A percentile compares a stretch with the other conserved stretches of the same genome.
These are phyloP conservation scores for Lichtheimia corymbifera DNA, from an alignment of 371 early-diverging fungal genomes.

Conservation along the genomic window DNA sequence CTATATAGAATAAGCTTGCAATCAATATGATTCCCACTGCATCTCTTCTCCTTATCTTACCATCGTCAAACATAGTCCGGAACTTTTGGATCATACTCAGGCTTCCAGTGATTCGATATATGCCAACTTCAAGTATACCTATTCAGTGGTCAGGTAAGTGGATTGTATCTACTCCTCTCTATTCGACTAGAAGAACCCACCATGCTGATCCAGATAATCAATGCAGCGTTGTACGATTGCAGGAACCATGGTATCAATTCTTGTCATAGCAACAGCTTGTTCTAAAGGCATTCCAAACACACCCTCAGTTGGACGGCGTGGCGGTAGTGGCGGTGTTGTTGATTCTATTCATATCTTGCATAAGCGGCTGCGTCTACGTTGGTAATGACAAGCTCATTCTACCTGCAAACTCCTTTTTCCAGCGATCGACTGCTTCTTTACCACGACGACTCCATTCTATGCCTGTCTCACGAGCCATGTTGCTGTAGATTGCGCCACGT, in stretches of 20 bases:
- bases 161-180: not conserved
- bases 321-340: constrained; percentile 1
- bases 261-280: constrained; percentile 52
- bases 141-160: not conserved
- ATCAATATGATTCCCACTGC: not conserved
- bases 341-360: constrained; percentile 2
- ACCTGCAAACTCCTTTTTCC: constrained; percentile 46
- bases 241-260: constrained; percentile 61
- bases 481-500: constrained; percentile 42
- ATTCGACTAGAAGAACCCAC: constrained; percentile 15
- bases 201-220: constrained; percentile 70
- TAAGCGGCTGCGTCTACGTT: not conserved
- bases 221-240: constrained; percentile 76
- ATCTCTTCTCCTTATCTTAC: constrained; percentile 23
- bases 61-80: constrained; percentile 50
- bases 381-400: not conserved
- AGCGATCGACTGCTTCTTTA: constrained; percentile 53
- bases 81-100: constrained; percentile 55
- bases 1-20: not conserved
- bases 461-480: constrained; percentile 48
- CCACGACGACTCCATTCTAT: constrained; percentile 51
- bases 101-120: constrained; percentile 64
- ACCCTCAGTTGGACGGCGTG: constrained; percentile 19
- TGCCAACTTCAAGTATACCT: constrained; percentile 46
- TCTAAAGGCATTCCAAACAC: constrained; percentile 62